These are phyloP conservation scores for Coniosporium tulheliwenetii DNA, from an alignment of 2,329 filamentous ascomycete genomes.

Conservation along the genomic window DNA sequence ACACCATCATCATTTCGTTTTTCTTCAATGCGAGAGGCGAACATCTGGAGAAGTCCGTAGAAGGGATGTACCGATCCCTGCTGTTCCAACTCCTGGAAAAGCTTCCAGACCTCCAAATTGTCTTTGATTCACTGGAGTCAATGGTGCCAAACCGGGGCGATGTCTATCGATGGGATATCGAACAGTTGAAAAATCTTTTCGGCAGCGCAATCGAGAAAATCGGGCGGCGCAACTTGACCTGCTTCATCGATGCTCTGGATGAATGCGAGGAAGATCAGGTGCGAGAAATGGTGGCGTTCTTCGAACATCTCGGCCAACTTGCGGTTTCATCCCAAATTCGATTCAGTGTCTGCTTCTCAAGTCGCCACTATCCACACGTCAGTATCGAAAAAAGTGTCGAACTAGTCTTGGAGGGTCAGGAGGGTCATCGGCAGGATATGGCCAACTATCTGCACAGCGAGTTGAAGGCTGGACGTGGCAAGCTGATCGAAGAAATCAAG, in stretches of 20 bases:
- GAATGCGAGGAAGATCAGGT: slow-evolving; percentile 7
- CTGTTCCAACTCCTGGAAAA: not conserved
- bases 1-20: not conserved
- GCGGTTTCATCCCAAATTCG: not conserved
- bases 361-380: slow-evolving; percentile 4
- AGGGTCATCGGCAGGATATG: slow-evolving; percentile 7
- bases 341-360: slow-evolving; percentile 6
- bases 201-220: not conserved
- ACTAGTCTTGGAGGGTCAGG: slow-evolving; percentile 7
- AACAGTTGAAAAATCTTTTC: not conserved
- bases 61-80: slow-evolving; percentile 1
- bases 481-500: slow-evolving; percentile 1
- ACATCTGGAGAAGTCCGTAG: not conserved
- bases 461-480: not conserved
- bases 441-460: slow-evolving; percentile 3
- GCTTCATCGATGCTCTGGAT: slow-evolving; percentile 12
- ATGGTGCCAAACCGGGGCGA: too few relatives aligned
- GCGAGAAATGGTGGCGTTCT: slow-evolving; percentile 4
- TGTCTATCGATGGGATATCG: not conserved
- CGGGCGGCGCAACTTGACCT: slow-evolving; percentile 1
- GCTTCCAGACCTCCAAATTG: not conserved
- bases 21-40: slow-evolving; percentile 1
- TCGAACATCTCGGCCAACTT: slow-evolving; percentile 2
- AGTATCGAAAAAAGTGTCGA: not conserved
- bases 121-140: not conserved